Conservation (phyloP, 495 filamentous ascomycete species). For the Trichoderma erinaceum region DNA sequence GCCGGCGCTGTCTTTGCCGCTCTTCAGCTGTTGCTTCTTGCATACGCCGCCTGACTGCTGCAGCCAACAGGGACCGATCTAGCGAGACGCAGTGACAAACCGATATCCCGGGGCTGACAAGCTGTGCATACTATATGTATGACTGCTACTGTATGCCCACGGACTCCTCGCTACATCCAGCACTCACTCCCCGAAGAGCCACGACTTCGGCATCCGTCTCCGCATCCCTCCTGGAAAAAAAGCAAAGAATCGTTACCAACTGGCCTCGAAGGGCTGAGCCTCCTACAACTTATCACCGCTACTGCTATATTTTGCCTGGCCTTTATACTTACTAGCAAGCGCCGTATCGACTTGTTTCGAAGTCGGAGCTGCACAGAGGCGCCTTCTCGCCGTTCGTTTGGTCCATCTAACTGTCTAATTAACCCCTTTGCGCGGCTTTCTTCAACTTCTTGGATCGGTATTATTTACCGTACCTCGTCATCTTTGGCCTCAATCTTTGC, state of each 20-base stretch:
- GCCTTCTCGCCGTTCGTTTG: background rate
- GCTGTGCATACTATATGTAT: background rate
- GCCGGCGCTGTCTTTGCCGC: background rate
- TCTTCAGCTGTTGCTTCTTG: background rate
- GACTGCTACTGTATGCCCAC: background rate
- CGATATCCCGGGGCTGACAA: background rate
- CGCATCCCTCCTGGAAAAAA: background rate
- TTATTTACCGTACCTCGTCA: background rate
- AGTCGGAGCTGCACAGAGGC: background rate
- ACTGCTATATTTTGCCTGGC: background rate
- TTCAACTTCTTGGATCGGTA: background rate
- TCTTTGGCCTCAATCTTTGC: background rate
- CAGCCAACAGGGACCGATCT: background rate
- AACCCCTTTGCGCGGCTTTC: background rate
- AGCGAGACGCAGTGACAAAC: conserved; percentile 1
- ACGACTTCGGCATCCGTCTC: background rate
- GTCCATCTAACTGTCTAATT: background rate
- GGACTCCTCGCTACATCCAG: background rate
- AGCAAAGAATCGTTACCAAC: background rate
- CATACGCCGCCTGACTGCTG: background rate
- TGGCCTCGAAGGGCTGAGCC: background rate
- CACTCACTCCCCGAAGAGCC: background rate
- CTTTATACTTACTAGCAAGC: background rate
- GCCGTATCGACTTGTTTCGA: background rate
- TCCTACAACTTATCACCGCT: background rate